Conservation (phyloP, 73 alveolate genomes). For the Paramecium biaurelia region DNA sequence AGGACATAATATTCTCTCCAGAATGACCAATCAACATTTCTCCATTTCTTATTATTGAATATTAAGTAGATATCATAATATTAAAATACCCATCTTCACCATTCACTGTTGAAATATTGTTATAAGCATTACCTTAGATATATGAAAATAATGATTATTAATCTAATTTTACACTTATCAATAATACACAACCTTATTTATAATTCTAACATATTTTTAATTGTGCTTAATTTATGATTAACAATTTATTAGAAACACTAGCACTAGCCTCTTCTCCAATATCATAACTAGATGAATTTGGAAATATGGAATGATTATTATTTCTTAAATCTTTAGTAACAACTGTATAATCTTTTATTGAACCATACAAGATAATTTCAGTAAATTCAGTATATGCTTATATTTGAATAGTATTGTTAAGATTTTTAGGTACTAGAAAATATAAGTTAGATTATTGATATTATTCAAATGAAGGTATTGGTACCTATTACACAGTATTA, state of each 20-base stretch:
- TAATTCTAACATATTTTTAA: not conserved
- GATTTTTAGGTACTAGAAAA: not conserved
- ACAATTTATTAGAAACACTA: not conserved
- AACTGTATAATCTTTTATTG: not conserved
- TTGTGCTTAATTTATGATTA: not conserved
- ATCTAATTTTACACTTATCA: slow-evolving; percentile 2
- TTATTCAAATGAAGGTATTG: slow-evolving; percentile 1
- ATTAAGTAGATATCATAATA: not conserved
- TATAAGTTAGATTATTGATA: not conserved
- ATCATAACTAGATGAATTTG: not conserved
- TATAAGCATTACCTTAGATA: not conserved
- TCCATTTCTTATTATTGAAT: not conserved
- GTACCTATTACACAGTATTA: not conserved
- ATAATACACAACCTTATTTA: not conserved
- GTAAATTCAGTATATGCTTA: slow-evolving; percentile 24
- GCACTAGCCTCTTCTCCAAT: not conserved
- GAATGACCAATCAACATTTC: not conserved
- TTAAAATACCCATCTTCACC: slow-evolving; percentile 42
- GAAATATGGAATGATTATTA: not conserved
- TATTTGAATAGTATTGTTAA: not conserved
- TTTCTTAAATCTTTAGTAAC: not conserved
- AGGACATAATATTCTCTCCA: not conserved
- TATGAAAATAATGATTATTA: not conserved
- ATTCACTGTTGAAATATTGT: not conserved
- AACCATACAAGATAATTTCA: not conserved